A percentile compares a stretch with the other conserved stretches of the same genome.
Evolutionary conservation across 345 rosid genomes (phyloP).

Genomic region (Nephelium lappaceum): DNA sequence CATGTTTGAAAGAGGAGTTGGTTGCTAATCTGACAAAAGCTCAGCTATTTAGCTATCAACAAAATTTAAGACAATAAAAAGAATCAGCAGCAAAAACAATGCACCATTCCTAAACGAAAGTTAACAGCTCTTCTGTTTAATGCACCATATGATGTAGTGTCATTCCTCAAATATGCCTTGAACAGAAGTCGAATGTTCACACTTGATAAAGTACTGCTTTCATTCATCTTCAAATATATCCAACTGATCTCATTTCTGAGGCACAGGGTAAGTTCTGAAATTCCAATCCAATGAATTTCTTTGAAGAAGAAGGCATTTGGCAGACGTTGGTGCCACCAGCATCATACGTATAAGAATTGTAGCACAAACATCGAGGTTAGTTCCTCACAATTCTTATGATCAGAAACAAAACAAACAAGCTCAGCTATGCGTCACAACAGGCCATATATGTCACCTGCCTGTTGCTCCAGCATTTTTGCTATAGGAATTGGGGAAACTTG

Average conservation of each 20-base stretch:
- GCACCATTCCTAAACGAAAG: not conserved
- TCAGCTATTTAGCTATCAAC: too few relatives aligned
- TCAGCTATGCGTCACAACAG: not conserved
- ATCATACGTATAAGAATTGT: not conserved
- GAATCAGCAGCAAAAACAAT: not conserved
- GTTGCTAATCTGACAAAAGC: too few relatives aligned
- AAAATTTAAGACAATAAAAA: not conserved
- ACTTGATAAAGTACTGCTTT: not conserved
- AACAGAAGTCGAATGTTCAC: not conserved
- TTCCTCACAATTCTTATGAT: not conserved
- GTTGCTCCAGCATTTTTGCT: not conserved
- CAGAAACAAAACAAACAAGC: not conserved
- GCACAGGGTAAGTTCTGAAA: not conserved
- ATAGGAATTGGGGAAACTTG: not conserved
- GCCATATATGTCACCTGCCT: not conserved
- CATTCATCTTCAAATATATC: too few relatives aligned
- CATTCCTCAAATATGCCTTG: not conserved
- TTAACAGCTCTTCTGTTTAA: not conserved
- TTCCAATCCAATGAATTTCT: not conserved
- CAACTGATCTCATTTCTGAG: not conserved
- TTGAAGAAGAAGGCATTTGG: not conserved
- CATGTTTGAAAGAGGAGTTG: too few relatives aligned
- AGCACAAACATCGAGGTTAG: not conserved
- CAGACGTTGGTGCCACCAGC: not conserved
- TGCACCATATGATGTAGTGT: not conserved